A percentile compares a stretch with the other conserved stretches of the same genome.
Conservation (phyloP, 1,139 yeast species). For the Petasospora rhodanensis region DNA sequence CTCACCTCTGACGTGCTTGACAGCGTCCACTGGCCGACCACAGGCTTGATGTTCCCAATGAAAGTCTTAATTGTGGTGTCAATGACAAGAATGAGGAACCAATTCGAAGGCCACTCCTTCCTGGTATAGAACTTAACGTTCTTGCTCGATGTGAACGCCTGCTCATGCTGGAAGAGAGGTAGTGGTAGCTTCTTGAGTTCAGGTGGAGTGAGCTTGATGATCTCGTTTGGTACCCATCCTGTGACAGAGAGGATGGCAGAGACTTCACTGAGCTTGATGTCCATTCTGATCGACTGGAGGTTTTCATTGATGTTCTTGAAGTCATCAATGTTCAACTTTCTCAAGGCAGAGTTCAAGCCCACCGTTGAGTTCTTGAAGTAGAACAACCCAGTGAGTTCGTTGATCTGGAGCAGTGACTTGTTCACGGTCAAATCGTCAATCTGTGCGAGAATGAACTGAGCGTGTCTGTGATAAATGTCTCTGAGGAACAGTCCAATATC, state of each 20-base stretch:
- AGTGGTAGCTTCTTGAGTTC: constrained; percentile 22
- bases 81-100: constrained; percentile 57
- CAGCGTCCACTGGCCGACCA: constrained; percentile 60
- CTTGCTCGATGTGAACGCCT: constrained; percentile 13
- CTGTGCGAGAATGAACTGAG: constrained; percentile 32
- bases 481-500: constrained; percentile 28
- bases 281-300: constrained; percentile 34
- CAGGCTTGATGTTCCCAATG: constrained; percentile 58
- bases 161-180: constrained; percentile 6
- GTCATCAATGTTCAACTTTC: constrained; percentile 35
- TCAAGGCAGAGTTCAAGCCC: constrained; percentile 33
- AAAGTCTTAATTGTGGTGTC: constrained; percentile 52
- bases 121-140: constrained; percentile 52
- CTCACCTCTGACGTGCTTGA: constrained; percentile 31
- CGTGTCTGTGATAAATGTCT: constrained; percentile 31
- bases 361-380: constrained; percentile 46
- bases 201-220: constrained; percentile 40
- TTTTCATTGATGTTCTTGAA: constrained; percentile 27
- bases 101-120: constrained; percentile 67
- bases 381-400: constrained; percentile 35
- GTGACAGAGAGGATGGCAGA: constrained; percentile 53
- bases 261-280: constrained; percentile 51
- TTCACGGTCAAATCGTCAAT: constrained; percentile 25
- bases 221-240: constrained; percentile 62
- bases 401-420: constrained; percentile 21